Conservation (phyloP, 148 eudicot genomes). For the Rhododendron simsii region DNA sequence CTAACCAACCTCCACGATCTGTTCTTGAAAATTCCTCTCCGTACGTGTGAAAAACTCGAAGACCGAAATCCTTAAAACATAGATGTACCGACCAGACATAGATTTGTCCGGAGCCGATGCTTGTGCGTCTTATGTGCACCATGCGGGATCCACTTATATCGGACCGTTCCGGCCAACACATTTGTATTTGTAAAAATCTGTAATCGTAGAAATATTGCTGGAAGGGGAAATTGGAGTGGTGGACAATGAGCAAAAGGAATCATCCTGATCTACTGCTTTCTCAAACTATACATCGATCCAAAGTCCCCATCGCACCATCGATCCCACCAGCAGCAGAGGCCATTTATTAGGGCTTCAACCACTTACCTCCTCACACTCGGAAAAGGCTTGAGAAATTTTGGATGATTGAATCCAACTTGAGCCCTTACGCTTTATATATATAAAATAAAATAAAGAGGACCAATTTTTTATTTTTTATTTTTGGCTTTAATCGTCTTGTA, state of each 20-base stretch:
- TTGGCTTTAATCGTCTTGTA: background rate
- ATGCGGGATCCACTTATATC: background rate
- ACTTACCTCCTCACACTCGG: background rate
- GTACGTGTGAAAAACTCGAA: background rate
- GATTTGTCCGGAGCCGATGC: background rate
- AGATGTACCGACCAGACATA: no score
- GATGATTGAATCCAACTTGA: background rate
- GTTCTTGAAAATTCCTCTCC: background rate
- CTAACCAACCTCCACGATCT: background rate
- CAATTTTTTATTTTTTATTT: no score
- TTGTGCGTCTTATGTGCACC: background rate
- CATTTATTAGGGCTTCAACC: slow-evolving; percentile 11
- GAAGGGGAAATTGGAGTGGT: background rate
- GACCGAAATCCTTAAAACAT: background rate
- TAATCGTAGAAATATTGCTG: no score
- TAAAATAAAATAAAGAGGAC: no score
- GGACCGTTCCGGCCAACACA: background rate
- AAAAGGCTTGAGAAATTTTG: background rate
- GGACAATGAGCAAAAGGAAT: background rate
- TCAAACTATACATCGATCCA: background rate
- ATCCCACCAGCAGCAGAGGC: background rate
- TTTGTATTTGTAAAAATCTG: no score
- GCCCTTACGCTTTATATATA: background rate
- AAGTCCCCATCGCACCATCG: background rate
- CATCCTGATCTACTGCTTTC: background rate